Base-by-base conservation (phyloP, 306 rosid species). In the Vachellia collinsii region DNA sequence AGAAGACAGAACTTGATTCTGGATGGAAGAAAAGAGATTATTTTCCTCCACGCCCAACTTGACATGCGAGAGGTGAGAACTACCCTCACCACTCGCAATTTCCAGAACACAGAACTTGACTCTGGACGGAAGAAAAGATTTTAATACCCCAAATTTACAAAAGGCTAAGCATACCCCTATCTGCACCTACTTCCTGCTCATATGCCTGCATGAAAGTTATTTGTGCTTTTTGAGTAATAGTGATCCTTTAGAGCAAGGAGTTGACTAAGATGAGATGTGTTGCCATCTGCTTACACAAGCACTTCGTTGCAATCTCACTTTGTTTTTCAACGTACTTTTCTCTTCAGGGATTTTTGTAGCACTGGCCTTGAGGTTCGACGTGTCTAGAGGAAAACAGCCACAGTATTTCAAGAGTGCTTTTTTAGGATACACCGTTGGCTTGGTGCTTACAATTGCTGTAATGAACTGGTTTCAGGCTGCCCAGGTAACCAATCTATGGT, bases 381-480 rank as follows among this genome's bases (percentile, higher is more conserved):
- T 90, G 66, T 92, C 97, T 67, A 88, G 99, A 85, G 99, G 94
- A 54, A 90, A 77, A 83, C 84, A 84, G 73, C 84, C 97, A 80
- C 97, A 89, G 79, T 96, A 96, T 78, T 96, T 96, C 78, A 96
- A 80, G 82, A 96, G 99, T 86, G 97, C 99, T 50, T 96, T 93
- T 88, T 16, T 90, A 78, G 99, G 99, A 85, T 96, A 96, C 86
- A 53, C 91, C 4, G 61, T 46, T 70, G 99, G 99, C 64, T 17
- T 96, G 90, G 91, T 86, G 77, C 98, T 96, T 44, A 96, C 99
- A 54, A 96, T 96, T 74, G 65, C 92, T 62, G 98, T 96, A 70
- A 96, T 96, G 99, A 96, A 96, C 88, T 96, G 99, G 99, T 96
- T 92, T 91, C 98, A 96, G 87, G 98, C 99, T 67, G 99, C 99